Base-by-base conservation (phyloP, 1,139 yeast genomes). In the Magnusiomyces fungicola region DNA sequence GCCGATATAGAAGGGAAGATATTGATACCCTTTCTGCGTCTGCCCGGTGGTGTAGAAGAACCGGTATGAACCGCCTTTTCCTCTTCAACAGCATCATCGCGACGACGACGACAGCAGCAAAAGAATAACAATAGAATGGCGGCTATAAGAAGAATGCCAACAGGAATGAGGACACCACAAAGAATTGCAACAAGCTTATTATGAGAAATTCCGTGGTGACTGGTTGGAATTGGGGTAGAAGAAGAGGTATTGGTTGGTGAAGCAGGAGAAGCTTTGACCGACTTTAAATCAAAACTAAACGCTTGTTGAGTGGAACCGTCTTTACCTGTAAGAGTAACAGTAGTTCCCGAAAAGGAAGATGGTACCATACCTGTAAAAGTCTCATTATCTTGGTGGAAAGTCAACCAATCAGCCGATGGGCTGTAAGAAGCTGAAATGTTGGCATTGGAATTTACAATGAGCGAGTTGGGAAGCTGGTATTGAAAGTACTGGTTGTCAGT, bases 101-200 rank as follows among this genome's bases (percentile, higher is more conserved):
- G 74, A 51, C 74, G 74, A 64, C 86, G 78, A 18, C 19, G 16
- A 61, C 86, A 79, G 63, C 80, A 76, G 30, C 46, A 50, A 40
- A 36, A 46, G 33, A 45, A 39, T 61, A 79, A 69, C 30, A 84
- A 58, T 10, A 88, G 48, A 1, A 83, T 50, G 0, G 72, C 70
- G 1, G 74, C 69, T 0, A 78, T 62, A 1, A 78, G 61, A 9
- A 86, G 59, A 0, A 77, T 69, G 23, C 72, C 73, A 0, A 78
- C 65, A 1, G 96, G 96, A 47, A 90, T 75, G 4, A 84, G 86
- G n/a, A 85, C 92, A 48, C 96, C 97, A 54, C 90, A 76, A 0
- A 89, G 95, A 61, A 90, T 84, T 9, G 43, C 45, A 24, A 51
- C 47, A 18, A 45, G 40, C 36, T 38, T 40, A 22, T 37, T 38